A percentile compares a stretch with the other conserved stretches of the same genome.
These are phyloP conservation scores for Eustoma russellianum DNA, from an alignment of 257 asterid species.

Conservation along the genomic window DNA sequence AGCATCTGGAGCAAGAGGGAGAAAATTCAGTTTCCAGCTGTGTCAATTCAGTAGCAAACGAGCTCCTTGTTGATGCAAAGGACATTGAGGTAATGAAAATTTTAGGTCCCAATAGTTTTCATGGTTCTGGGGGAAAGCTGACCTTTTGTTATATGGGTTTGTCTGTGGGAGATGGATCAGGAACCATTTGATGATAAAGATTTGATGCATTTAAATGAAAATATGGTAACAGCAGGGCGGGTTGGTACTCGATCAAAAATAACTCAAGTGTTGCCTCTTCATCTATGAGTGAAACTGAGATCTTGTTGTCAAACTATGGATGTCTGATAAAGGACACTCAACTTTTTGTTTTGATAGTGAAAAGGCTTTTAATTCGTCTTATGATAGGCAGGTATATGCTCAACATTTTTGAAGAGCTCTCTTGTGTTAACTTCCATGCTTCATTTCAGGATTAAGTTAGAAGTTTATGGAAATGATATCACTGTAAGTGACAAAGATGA, in stretches of 20 bases:
- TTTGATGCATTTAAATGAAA: slow-evolving; percentile 6
- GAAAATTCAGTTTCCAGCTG: slow-evolving; percentile 3
- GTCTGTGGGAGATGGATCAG: slow-evolving; percentile 1
- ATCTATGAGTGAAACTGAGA: slow-evolving; percentile 7
- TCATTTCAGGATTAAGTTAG: no score
- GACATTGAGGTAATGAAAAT: slow-evolving; percentile 2
- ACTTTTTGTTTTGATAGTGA: slow-evolving; percentile 8
- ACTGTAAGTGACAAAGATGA: no score
- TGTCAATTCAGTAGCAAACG: background rate
- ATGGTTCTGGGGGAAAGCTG: slow-evolving; percentile 2
- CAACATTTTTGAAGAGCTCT: no score
- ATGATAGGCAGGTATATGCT: background rate
- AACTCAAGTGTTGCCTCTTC: slow-evolving; percentile 5
- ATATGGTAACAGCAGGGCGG: background rate
- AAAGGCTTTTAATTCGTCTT: background rate
- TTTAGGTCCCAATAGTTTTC: slow-evolving; percentile 5
- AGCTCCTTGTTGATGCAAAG: slow-evolving; percentile 1
- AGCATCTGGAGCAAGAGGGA: slow-evolving; percentile 9
- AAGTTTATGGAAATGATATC: no score
- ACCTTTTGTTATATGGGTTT: slow-evolving; percentile 2
- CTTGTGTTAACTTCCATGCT: no score
- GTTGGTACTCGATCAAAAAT: background rate
- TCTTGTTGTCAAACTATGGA: slow-evolving; percentile 8
- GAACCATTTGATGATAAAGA: slow-evolving; percentile 5
- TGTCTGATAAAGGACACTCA: slow-evolving; percentile 4